Base-by-base conservation (phyloP, 345 rosid genomes). In the Arabidopsis suecica region DNA sequence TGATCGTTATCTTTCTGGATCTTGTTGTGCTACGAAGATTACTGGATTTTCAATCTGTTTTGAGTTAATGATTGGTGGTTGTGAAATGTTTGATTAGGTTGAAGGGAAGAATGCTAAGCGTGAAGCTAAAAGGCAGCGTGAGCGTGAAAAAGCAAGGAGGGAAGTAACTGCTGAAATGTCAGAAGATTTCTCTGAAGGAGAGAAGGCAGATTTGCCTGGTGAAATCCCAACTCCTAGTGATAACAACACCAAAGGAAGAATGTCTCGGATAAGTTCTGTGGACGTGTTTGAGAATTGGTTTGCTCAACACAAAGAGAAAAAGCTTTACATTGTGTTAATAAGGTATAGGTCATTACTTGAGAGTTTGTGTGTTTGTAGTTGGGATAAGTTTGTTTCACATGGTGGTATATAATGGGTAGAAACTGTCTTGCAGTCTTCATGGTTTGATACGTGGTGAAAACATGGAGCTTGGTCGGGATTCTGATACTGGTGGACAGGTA, bases 401-500 rank as follows among this genome's bases (percentile, higher is more conserved):
- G 50, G 41, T 50, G 49, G 32, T 65, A 2, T 0, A 0, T 74
- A 45, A 36, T 14, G 9, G 9, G 28, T 69, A n/a, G 13, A 25
- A 9, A 64, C 34, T 62, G 62, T 78, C 34, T 37, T 87, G 84
- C 87, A 88, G 96, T 75, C 89, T 90, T 80, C 93, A 90, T 78
- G 96, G 96, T 59, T 78, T 90, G 72, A 82, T 90, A 76, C 89
- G 93, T 11, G 91, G 96, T 45, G 93, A 84, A 77, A 88, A 87
- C 77, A 90, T 88, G 96, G 93, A 90, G 86, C 87, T 90, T 72
- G 96, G 96, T 61, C 87, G 93, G 25, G 96, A 87, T 78, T 90
- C 93, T 56, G 96, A 90, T 79, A 90, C 96, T 9, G 96, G 96
- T 61, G 93, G 96, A 56, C 96, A 90, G 91, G 96, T 86, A 71